Evolutionary conservation across 2,329 filamentous ascomycete species (phyloP), one percentile per base, ranked within the genome.

Genomic region (Boeremia lycopersici): DNA sequence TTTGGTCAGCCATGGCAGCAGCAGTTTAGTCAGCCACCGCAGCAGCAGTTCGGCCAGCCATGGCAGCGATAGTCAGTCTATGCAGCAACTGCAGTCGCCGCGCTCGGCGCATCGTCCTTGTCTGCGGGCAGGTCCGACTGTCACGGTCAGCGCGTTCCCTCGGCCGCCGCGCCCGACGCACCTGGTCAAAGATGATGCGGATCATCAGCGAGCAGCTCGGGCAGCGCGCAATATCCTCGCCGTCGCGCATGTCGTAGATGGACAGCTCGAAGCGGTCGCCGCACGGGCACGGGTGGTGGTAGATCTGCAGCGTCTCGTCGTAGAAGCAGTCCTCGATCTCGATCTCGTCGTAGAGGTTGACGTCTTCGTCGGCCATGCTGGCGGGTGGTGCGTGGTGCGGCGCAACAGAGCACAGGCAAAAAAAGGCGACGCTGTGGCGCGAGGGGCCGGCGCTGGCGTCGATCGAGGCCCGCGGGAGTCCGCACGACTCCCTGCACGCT

Each of bases 161-260:
- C 4, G 19, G 15, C 12, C 4, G n/a, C 6, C 23, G 26, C 6
- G 34, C 10, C 11, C 19, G 19, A 49, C 53, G 15, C 33, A 95
- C 91, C 71, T 85, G 76, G 62, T 98, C 95, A 67, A 92, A 99
- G 41, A 99, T 96, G 12, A 99, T 93, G 54, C 89, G 81, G 53
- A 99, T 96, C 91, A 96, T 96, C 67, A 99, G 79, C 75, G 93
- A 97, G 77, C 95, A 99, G 74, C 93, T 97, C 19, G 95, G 95
- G 70, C 95, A 99, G 10, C 98, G 90, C n/a, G 90, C 95, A 71
- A 99, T 92, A 66, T 98, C 93, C 74, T 93, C 87, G 60, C 91
- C 90, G 71, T 98, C 93, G 53, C 88, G 84, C 67, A 99, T 80
- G 74, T 98, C 93, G 50, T 83, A 86, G 51, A 98, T 86, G 17